Evolutionary conservation across 1,139 yeast species (phyloP), one percentile per base, ranked within the genome.

Genomic region (Candida neerlandica): DNA sequence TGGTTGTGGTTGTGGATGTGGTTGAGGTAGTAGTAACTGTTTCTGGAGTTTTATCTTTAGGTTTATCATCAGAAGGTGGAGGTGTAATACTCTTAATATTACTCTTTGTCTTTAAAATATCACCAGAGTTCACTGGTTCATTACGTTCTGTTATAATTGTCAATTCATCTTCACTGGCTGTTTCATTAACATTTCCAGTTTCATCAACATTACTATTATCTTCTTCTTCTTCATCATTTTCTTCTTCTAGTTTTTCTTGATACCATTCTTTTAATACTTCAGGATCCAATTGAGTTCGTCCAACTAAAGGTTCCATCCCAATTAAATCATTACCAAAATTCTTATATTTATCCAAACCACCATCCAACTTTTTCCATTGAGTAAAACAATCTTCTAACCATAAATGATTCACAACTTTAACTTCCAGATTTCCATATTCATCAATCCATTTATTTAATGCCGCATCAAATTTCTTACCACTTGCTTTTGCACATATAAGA

Each of bases 371-470:
- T 42, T 66, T 65, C 92, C 95, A 86, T 42, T 75, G 66, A 0
- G 84, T 74, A 61, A 76, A 87, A 47, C 88, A 79, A 51, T 89
- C 95, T 62, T 94, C 98, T n/a, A 94, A 68, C 99, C 99, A 94
- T 16, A 85, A 61, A 64, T 89, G 96, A 60, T 87, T 91, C 0
- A 89, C 86, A 1, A 87, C 65, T 33, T 69, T 70, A 26, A 85
- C 77, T 7, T 71, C 69, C 1, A 78, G 69, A 4, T 60, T 48
- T 0, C 66, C 68, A 39, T 62, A 47, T 11, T 52, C 55, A 46
- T 60, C 62, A 6, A 63, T 61, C 70, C 84, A 79, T 84, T 91
- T 88, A 41, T 70, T 69, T 32, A 71, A 64, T 0, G 96, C 96
- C 9, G 94, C 89, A 10, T 77, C 78, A 59, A 80, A 89, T 66